Base-by-base conservation (phyloP, 768 basidiomycete genomes). In the Dentipellis fragilis region DNA sequence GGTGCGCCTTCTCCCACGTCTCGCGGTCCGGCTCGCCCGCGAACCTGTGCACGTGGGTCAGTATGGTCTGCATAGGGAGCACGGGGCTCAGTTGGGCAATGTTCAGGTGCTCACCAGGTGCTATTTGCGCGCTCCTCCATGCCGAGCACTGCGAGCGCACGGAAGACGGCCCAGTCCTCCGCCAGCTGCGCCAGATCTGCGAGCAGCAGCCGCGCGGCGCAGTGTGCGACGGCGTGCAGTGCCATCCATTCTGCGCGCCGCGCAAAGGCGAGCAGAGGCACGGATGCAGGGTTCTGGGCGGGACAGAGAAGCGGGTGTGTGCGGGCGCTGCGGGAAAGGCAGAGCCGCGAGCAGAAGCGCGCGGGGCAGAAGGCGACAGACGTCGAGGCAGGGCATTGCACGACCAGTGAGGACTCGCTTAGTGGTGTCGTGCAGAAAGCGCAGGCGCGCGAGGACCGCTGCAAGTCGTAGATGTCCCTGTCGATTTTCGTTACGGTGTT, bases 261-360 rank as follows among this genome's bases (percentile, higher is more conserved):
- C 11, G 81, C 82, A 60, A 81, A 84, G 46, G 72, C 72, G 14
- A 90, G 61, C 3, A 93, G 75, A 0, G 81, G 76, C 3, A 73
- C 67, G 4, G 78, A 79, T 6, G 80, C 81, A 0, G 87, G 88
- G 65, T 92, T 94, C 57, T 85, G 84, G 3, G 77, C 72, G 4
- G 83, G 75, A 61, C 92, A 94, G 10, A 93, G 73, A 3, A 93
- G 69, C 0, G 85, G 79, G 58, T 93, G 89, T 0, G 75, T 74
- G 57, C 75, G 75, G 1, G 75, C 77, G 0, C 87, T 81, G 38
- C 88, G 82, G 14, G 77, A 67, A 12, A 82, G 75, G 65, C 92
- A 94, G 1, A 90, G 78, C 2, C 89, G 78, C 57, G 83, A 88
- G 72, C 92, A 94, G 71, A 90, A 94, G 46, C 81, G 75, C 10